phyloP scores from a whole-genome alignment of 495 filamentous ascomycete genomes.

The Penicillium coprophilum region DNA sequence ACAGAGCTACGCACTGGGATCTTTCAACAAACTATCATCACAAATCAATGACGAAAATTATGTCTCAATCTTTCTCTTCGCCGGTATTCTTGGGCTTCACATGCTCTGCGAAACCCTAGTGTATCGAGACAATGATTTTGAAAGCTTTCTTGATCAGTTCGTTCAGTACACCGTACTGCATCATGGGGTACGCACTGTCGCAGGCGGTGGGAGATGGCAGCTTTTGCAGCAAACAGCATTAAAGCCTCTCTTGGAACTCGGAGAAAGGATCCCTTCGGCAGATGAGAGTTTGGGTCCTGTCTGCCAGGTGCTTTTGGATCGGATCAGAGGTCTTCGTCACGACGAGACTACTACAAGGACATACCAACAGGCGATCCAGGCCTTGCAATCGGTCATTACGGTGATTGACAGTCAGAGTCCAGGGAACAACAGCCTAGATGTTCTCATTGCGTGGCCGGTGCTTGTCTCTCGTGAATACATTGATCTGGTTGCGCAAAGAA shows the following conservation, averaged over 20 bases:
- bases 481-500: slow-evolving; percentile 14
- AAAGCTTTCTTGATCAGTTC: slow-evolving; percentile 6
- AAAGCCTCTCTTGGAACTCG: slow-evolving; percentile 6
- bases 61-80: slow-evolving; percentile 3
- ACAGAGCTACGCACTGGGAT: slow-evolving; percentile 14
- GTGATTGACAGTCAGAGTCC: not conserved
- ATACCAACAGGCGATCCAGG: slow-evolving; percentile 14
- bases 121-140: not conserved
- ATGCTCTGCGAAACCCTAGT: slow-evolving; percentile 9
- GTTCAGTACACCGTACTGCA: not conserved
- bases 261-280: not conserved
- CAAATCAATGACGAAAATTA: slow-evolving; percentile 2
- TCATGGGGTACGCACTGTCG: not conserved
- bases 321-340: slow-evolving; percentile 1
- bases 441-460: slow-evolving; percentile 17
- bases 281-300: not conserved
- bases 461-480: slow-evolving; percentile 14
- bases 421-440: not conserved
- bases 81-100: slow-evolving; percentile 3
- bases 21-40: slow-evolving; percentile 6
- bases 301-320: slow-evolving; percentile 1
- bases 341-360: not conserved
- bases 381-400: slow-evolving; percentile 13
- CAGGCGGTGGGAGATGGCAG: slow-evolving; percentile 7
- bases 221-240: slow-evolving; percentile 12